Conservation (phyloP, 352 stramenopile species). For the Albugo candida region DNA sequence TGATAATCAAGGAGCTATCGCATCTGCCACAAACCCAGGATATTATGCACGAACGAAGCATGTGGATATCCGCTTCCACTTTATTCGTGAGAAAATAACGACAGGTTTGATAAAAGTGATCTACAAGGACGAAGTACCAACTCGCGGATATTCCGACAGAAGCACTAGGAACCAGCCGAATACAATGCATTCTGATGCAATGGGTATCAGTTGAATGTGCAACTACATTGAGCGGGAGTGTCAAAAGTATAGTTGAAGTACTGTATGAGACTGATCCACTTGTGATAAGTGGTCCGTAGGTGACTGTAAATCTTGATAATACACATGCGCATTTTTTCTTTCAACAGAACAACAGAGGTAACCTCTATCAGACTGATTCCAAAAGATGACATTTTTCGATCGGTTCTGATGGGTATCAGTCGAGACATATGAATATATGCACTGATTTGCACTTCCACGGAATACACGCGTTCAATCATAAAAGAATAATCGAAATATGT, state of each 20-base stretch:
- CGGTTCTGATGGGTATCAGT: no score
- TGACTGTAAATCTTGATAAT: no score
- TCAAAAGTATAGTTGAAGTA: neutral
- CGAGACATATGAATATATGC: no score
- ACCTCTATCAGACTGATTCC: no score
- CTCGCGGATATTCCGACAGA: slow-evolving; percentile 12
- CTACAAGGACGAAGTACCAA: slow-evolving; percentile 7
- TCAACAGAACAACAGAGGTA: no score
- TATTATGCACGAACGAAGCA: slow-evolving; percentile 9
- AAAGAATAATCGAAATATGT: no score
- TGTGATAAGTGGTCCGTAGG: no score
- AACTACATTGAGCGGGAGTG: slow-evolving; percentile 3
- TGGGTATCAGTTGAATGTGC: neutral
- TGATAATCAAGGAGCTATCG: slow-evolving; percentile 11
- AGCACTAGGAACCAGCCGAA: neutral
- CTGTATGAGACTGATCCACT: no score
- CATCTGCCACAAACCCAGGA: slow-evolving; percentile 1
- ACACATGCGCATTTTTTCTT: no score
- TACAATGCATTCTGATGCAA: neutral
- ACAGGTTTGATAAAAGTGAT: slow-evolving; percentile 2
- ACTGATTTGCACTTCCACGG: no score
- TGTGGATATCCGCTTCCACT: slow-evolving; percentile 11
- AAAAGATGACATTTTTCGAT: no score
- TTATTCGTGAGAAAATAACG: slow-evolving; percentile 8
- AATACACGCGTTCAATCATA: no score